phyloP scores from a whole-genome alignment of 768 basidiomycete species.

The Suillus weaverae region DNA sequence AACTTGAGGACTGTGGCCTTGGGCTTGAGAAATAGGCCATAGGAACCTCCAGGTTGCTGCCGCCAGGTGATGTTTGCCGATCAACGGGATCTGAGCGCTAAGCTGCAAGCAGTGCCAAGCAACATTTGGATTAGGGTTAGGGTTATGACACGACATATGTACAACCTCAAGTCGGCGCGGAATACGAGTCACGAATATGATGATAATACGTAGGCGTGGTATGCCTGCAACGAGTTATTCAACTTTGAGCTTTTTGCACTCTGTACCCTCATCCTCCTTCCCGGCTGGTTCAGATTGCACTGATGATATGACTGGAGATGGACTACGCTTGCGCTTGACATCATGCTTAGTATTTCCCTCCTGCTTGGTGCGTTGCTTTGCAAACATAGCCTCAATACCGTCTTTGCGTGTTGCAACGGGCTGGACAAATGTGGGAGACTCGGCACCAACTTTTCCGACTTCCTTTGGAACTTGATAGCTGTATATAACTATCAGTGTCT shows the following conservation, averaged over 20 bases:
- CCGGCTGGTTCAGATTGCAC: not conserved
- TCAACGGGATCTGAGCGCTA: not conserved
- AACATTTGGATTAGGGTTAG: not conserved
- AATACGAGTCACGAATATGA: not conserved
- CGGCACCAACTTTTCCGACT: slow-evolving; percentile 85
- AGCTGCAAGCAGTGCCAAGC: not conserved
- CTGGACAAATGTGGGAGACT: slow-evolving; percentile 80
- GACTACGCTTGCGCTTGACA: slow-evolving; percentile 31
- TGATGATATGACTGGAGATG: slow-evolving; percentile 10
- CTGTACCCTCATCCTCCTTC: slow-evolving; percentile 13
- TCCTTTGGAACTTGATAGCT: slow-evolving; percentile 90
- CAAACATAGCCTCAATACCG: slow-evolving; percentile 83
- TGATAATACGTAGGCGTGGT: not conserved
- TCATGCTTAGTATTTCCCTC: slow-evolving; percentile 8
- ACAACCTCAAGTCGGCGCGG: not conserved
- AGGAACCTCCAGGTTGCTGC: slow-evolving; percentile 11
- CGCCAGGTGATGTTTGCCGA: not conserved
- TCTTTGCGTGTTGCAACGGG: slow-evolving; percentile 80
- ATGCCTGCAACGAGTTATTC: slow-evolving; percentile 1
- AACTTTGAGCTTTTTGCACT: slow-evolving; percentile 24
- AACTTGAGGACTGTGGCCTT: slow-evolving; percentile 54
- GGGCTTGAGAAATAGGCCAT: slow-evolving; percentile 76
- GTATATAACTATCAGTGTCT: not conserved
- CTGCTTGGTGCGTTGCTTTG: slow-evolving; percentile 49
- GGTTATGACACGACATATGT: not conserved